phyloP scores from a whole-genome alignment of 257 asterid species.

The Lantana camara region DNA sequence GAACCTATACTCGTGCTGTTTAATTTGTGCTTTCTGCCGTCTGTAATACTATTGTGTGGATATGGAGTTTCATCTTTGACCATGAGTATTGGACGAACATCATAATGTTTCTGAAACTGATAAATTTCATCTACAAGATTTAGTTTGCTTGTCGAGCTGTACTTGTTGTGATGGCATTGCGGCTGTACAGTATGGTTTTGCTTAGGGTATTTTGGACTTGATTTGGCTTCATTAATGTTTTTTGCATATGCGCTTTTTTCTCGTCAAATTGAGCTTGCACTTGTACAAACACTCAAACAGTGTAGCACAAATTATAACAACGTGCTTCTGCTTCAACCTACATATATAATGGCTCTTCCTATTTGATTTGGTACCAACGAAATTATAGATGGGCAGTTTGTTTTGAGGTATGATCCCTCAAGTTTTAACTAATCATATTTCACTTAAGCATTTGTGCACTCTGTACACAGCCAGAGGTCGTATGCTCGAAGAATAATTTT shows the following conservation, averaged over 20 bases:
- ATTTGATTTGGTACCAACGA: conserved; percentile 1
- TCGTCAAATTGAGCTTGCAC: background rate
- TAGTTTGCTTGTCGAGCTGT: background rate
- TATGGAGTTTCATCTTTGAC: background rate
- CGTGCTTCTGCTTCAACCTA: background rate
- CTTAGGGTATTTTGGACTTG: background rate
- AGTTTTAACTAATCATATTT: background rate
- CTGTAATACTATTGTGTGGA: background rate
- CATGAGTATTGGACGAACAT: background rate
- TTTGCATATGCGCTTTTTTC: background rate
- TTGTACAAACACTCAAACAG: background rate
- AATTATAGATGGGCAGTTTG: background rate
- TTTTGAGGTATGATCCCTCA: background rate
- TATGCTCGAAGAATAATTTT: background rate
- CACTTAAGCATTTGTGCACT: background rate
- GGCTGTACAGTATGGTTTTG: background rate
- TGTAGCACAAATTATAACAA: conserved; percentile 1
- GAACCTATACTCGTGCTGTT: conserved; percentile 4
- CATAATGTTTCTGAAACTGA: conserved; percentile 13
- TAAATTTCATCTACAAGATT: background rate
- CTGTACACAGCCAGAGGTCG: conserved; percentile 6
- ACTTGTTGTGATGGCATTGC: conserved; percentile 10
- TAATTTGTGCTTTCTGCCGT: background rate
- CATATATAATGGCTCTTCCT: conserved; percentile 9
- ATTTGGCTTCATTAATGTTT: background rate